Percentiles rank a stretch among this genome's conserved stretches.
These are phyloP conservation scores for Amanita rimosa DNA, from an alignment of 768 basidiomycete genomes.

Conservation along the genomic window DNA sequence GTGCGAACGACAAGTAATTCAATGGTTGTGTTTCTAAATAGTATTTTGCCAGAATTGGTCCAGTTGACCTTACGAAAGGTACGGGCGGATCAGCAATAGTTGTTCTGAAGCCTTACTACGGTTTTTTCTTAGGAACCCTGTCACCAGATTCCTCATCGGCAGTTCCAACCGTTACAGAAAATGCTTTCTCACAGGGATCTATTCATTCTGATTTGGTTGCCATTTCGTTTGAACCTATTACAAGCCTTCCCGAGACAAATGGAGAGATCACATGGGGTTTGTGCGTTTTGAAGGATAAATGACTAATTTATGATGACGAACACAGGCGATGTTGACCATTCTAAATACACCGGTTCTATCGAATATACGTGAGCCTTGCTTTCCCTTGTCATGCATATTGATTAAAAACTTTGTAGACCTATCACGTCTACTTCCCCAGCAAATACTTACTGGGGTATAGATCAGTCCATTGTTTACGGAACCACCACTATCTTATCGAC, in stretches of 20 bases:
- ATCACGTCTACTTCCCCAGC: constrained; percentile 37
- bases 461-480: constrained; percentile 45
- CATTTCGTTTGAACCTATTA: constrained; percentile 42
- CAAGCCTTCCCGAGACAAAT: constrained; percentile 19
- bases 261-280: constrained; percentile 47
- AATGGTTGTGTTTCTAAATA: constrained; percentile 1
- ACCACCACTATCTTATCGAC: constrained; percentile 27
- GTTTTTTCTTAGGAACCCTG: constrained; percentile 18
- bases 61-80: constrained; percentile 41
- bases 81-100: constrained; percentile 8
- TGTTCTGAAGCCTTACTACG: not conserved
- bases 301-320: constrained; percentile 5
- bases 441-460: constrained; percentile 46
- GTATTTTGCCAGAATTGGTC: constrained; percentile 41
- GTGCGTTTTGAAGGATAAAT: constrained; percentile 12
- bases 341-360: constrained; percentile 32
- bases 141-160: constrained; percentile 15
- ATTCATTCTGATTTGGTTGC: constrained; percentile 32
- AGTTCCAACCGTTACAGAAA: constrained; percentile 51
- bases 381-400: not conserved
- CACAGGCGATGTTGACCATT: constrained; percentile 30
- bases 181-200: constrained; percentile 27
- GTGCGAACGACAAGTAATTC: constrained; percentile 20
- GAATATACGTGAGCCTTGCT: constrained; percentile 24
- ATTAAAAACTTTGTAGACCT: constrained; percentile 19